Conservation (phyloP, 1,139 yeast species). For the Yamadazyma triangularis region DNA sequence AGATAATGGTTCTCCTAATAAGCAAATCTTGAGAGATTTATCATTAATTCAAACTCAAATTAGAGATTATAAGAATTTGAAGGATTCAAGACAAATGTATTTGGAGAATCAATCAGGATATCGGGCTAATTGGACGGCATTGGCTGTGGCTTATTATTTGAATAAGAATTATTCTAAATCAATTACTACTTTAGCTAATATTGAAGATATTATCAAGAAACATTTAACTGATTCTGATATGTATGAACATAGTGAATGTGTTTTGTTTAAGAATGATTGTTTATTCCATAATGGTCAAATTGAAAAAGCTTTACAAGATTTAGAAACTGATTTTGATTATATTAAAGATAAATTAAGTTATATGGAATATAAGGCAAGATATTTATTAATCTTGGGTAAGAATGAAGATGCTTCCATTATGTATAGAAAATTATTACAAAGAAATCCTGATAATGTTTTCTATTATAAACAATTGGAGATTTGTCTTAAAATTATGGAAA, state of each 20-base stretch:
- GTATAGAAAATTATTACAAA: slow-evolving; percentile 67
- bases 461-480: slow-evolving; percentile 68
- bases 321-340: slow-evolving; percentile 49
- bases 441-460: slow-evolving; percentile 76
- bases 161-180: slow-evolving; percentile 65
- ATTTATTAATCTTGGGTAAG: slow-evolving; percentile 38
- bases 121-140: slow-evolving; percentile 88
- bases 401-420: slow-evolving; percentile 61
- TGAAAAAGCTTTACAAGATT: slow-evolving; percentile 56
- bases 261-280: slow-evolving; percentile 66
- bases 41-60: slow-evolving; percentile 75
- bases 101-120: slow-evolving; percentile 78
- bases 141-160: slow-evolving; percentile 83
- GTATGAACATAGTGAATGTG: slow-evolving; percentile 77
- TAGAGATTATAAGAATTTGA: slow-evolving; percentile 65
- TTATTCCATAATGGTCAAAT: slow-evolving; percentile 63
- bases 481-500: slow-evolving; percentile 39
- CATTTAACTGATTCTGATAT: slow-evolving; percentile 63
- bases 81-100: slow-evolving; percentile 60
- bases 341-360: slow-evolving; percentile 63
- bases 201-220: slow-evolving; percentile 68
- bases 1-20: slow-evolving; percentile 75
- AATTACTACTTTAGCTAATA: slow-evolving; percentile 64
- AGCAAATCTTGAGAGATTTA: slow-evolving; percentile 77
- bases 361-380: slow-evolving; percentile 65